Evolutionary conservation across 257 asterid species (phyloP), one percentile per base, ranked within the genome.

Genomic region (Solanum neorickii): DNA sequence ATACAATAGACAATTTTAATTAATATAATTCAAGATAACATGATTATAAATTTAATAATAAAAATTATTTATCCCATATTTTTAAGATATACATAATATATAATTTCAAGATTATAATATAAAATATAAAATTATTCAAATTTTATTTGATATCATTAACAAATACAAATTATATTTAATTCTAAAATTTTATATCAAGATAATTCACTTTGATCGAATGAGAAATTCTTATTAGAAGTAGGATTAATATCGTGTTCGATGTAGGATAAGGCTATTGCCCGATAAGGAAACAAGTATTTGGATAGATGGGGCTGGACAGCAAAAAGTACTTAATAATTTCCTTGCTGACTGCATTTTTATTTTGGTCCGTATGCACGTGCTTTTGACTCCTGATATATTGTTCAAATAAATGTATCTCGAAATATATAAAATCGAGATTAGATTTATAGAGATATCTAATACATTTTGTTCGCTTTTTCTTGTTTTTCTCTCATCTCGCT

Each of bases 341-440:
- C 4, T 18, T 29, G 35, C 20, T 29, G 37, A 29, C 5, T 29
- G 76, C 47, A 72, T 35, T 21, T 74, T 16, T 11, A 2, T 62
- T 62, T n/a, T 62, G 70, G 70, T 7, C 37, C 5, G 6, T 35
- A 35, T 35, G 37, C 6, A 35, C 6, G 5, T 56, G 0, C 7
- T 56, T n/a, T 56, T 2, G 5, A 56, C 5, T 18, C 1, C 0
- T 0, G n/a, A 56, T 56, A 56, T 56, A 56, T 11, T 2, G n/a
- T 56, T 5, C 6, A 11, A 44, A 1, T 12, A 12, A 11, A 47
- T 14, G 18, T 47, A 47, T 12, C 3, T 49, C 8, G 0, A 15
- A 49, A 15, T 49, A 49, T 0, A 49, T 49, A 5, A 3, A 3
- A 2, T 49, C 0, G 2, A 49, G 15, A 4, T 35, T 35, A 35